phyloP scores from a whole-genome alignment of 2,329 filamentous ascomycete genomes.

The Cercospora sesami region DNA sequence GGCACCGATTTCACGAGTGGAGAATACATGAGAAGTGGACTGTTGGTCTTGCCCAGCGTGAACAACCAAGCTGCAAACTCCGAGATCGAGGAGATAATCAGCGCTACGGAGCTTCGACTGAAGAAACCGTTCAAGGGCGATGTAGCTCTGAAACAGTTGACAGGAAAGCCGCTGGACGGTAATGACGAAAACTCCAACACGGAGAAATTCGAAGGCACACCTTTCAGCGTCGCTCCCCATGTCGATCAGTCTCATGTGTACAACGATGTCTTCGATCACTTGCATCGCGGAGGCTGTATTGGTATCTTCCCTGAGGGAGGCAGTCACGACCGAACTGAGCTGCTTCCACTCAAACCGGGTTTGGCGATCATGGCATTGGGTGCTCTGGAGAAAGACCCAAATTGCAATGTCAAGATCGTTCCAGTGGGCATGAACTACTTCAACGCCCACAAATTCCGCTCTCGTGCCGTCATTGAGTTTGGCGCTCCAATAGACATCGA shows the following conservation, averaged over 20 bases:
- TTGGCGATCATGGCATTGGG: slow-evolving; percentile 98
- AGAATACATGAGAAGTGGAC: slow-evolving; percentile 73
- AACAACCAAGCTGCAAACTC: slow-evolving; percentile 78
- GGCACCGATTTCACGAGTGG: slow-evolving; percentile 76
- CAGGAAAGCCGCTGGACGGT: slow-evolving; percentile 60
- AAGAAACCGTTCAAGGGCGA: slow-evolving; percentile 84
- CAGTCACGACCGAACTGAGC: slow-evolving; percentile 88
- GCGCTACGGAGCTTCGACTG: slow-evolving; percentile 76
- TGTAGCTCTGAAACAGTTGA: slow-evolving; percentile 75
- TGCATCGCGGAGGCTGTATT: slow-evolving; percentile 81
- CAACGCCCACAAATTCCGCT: slow-evolving; percentile 97
- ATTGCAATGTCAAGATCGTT: slow-evolving; percentile 89
- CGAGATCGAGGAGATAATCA: slow-evolving; percentile 78
- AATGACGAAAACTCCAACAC: slow-evolving; percentile 55
- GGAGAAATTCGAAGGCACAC: slow-evolving; percentile 68
- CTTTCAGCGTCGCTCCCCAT: slow-evolving; percentile 86
- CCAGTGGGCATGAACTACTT: slow-evolving; percentile 99
- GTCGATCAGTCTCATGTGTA: slow-evolving; percentile 94
- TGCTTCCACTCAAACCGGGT: slow-evolving; percentile 90
- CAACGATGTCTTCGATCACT: slow-evolving; percentile 82
- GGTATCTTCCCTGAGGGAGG: slow-evolving; percentile 97
- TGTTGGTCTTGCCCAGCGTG: slow-evolving; percentile 81
- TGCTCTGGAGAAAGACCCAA: slow-evolving; percentile 77
- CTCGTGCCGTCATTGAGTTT: slow-evolving; percentile 92
- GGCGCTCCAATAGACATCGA: slow-evolving; percentile 85